These are phyloP conservation scores for Ceratobasidium sp. DNA, from an alignment of 1,284 basidiomycete species.

Conservation along the genomic window DNA sequence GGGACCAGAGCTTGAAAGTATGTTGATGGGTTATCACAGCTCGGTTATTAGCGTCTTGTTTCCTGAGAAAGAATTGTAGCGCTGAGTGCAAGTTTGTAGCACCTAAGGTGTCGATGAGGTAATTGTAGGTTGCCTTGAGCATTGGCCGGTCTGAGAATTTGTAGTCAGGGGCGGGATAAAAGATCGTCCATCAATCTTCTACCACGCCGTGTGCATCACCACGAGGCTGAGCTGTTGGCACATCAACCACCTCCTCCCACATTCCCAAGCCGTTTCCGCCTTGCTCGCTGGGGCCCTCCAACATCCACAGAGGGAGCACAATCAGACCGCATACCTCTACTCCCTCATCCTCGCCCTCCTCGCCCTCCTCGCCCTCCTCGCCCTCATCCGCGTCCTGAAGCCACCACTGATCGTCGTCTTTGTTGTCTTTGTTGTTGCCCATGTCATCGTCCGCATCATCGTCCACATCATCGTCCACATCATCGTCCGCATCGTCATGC, in stretches of 20 bases:
- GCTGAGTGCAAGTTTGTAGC: slow-evolving; percentile 1
- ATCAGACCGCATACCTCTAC: not conserved
- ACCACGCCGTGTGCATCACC: not conserved
- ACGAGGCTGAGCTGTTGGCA: not conserved
- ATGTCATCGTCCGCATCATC: not conserved
- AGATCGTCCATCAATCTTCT: not conserved
- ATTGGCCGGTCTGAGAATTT: not conserved
- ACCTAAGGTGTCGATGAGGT: not conserved
- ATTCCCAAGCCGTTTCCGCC: not conserved
- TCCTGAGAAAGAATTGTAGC: not conserved
- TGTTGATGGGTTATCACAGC: not conserved
- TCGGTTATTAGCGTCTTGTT: not conserved
- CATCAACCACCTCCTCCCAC: not conserved
- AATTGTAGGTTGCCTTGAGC: not conserved
- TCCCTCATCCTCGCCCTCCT: not conserved
- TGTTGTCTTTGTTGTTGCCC: too few species aligned
- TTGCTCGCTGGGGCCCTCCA: not conserved
- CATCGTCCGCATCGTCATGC: not conserved
- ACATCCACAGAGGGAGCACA: not conserved
- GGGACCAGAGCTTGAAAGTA: not conserved
- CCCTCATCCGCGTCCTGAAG: not conserved
- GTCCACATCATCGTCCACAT: not conserved
- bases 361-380: not conserved
- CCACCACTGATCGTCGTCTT: not conserved
- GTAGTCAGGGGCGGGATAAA: not conserved